Evolutionary conservation across 1,284 basidiomycete species (phyloP).

Genomic region (Spongispora temasekensis): DNA sequence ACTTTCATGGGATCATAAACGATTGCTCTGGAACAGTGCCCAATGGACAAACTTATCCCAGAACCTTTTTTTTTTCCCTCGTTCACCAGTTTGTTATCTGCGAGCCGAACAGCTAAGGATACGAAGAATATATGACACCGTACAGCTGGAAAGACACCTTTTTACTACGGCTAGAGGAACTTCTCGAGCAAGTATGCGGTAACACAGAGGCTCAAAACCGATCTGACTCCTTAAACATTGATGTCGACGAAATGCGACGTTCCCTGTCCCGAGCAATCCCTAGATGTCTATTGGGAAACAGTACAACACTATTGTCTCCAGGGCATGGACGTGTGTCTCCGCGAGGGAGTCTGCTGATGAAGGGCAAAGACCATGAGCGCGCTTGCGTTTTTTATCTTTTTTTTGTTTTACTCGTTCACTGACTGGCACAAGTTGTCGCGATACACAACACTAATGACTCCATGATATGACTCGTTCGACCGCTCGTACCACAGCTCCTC

Average conservation of each 20-base stretch:
- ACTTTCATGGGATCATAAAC: conserved; percentile 64
- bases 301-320: conserved; percentile 36
- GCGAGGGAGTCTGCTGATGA: conserved; percentile 16
- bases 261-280: conserved; percentile 66
- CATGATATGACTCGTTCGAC: conserved; percentile 39
- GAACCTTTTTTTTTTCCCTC: conserved; percentile 23
- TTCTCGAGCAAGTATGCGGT: conserved; percentile 41
- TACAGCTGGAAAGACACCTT: conserved; percentile 78
- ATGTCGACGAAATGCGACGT: conserved; percentile 49
- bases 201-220: conserved; percentile 2
- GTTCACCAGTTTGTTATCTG: conserved; percentile 13
- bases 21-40: conserved; percentile 72
- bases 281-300: no score
- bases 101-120: conserved; percentile 13
- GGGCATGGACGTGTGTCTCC: conserved; percentile 32
- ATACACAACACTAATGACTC: conserved; percentile 40
- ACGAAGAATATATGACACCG: conserved; percentile 39
- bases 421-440: conserved; percentile 39
- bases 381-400: neutral
- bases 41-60: conserved; percentile 30
- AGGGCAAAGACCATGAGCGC: conserved; percentile 31
- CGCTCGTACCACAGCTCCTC: conserved; percentile 38
- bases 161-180: conserved; percentile 53
- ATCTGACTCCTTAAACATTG: conserved; percentile 22
- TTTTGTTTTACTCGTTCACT: neutral